Evolutionary conservation across 306 rosid species (phyloP).

Genomic region (Gillenia trifoliata): DNA sequence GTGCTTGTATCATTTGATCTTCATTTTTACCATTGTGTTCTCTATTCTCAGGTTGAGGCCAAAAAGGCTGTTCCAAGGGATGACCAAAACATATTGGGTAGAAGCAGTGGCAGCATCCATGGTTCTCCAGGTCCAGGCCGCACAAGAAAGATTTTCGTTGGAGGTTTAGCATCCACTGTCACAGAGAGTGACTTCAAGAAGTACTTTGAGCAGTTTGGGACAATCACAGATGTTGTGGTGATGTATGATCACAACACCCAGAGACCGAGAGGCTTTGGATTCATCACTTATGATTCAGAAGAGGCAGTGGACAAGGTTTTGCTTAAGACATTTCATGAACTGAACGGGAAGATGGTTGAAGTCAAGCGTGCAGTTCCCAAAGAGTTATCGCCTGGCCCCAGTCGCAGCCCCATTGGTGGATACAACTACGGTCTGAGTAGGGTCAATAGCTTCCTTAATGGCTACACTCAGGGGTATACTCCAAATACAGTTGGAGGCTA

Average conservation of each 20-base stretch:
- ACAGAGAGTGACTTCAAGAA: constrained; percentile 80
- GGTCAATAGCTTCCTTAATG: constrained; percentile 69
- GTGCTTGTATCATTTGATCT: constrained; percentile 1
- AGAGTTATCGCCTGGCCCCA: constrained; percentile 77
- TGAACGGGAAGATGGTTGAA: constrained; percentile 89
- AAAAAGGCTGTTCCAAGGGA: constrained; percentile 95
- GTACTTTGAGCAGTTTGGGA: constrained; percentile 92
- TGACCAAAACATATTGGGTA: constrained; percentile 62
- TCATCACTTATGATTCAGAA: constrained; percentile 86
- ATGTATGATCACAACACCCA: constrained; percentile 97
- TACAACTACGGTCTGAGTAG: constrained; percentile 64
- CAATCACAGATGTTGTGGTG: constrained; percentile 88
- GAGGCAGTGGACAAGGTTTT: constrained; percentile 86
- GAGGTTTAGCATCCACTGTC: constrained; percentile 86
- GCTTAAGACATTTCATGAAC: constrained; percentile 76
- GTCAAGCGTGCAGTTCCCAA: constrained; percentile 95
- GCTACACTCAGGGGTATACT: constrained; percentile 70
- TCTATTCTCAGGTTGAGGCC: constrained; percentile 80
- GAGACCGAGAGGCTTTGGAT: constrained; percentile 95
- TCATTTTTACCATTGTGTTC: constrained; percentile 8
- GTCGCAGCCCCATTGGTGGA: constrained; percentile 70
- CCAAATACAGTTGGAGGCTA: constrained; percentile 66
- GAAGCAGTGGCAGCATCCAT: constrained; percentile 70
- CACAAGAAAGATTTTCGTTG: constrained; percentile 90
- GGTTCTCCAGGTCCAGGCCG: constrained; percentile 90